Conservation (phyloP, 352 stramenopile species). For the Salisapilia sapeloensis region DNA sequence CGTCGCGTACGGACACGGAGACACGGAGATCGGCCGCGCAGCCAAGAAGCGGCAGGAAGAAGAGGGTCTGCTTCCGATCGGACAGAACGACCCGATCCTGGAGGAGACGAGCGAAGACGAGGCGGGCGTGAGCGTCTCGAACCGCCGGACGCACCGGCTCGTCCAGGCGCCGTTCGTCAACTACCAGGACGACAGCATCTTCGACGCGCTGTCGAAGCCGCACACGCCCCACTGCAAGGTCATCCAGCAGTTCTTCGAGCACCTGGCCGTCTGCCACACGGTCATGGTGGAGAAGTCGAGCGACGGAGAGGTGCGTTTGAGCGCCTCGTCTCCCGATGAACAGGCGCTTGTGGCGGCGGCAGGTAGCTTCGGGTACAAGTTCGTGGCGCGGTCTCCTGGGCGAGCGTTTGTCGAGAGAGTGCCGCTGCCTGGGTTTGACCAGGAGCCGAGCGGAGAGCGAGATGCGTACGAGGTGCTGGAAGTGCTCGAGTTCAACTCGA, state of each 20-base stretch:
- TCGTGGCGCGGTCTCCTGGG: conserved; percentile 42
- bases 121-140: conserved; percentile 4
- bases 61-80: conserved; percentile 4
- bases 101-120: conserved; percentile 15
- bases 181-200: conserved; percentile 72
- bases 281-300: conserved; percentile 93
- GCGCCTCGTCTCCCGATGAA: conserved; percentile 84
- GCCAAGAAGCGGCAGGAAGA: conserved; percentile 44
- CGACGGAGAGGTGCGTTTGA: conserved; percentile 70
- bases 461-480: conserved; percentile 79
- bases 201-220: conserved; percentile 28
- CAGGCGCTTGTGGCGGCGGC: conserved; percentile 76
- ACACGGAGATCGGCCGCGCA: conserved; percentile 71
- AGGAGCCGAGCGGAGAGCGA: conserved; percentile 6
- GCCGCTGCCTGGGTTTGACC: no score
- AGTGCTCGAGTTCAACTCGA: conserved; percentile 91
- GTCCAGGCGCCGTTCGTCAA: conserved; percentile 72
- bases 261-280: conserved; percentile 88
- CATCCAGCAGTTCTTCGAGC: conserved; percentile 71
- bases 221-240: conserved; percentile 17
- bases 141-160: conserved; percentile 18
- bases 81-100: conserved; percentile 7
- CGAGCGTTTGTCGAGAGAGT: conserved; percentile 50
- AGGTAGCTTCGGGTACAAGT: conserved; percentile 72
- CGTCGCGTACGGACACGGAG: conserved; percentile 81